phyloP scores from a whole-genome alignment of 106 monocot species.

The Alisma plantagoaquatica region DNA sequence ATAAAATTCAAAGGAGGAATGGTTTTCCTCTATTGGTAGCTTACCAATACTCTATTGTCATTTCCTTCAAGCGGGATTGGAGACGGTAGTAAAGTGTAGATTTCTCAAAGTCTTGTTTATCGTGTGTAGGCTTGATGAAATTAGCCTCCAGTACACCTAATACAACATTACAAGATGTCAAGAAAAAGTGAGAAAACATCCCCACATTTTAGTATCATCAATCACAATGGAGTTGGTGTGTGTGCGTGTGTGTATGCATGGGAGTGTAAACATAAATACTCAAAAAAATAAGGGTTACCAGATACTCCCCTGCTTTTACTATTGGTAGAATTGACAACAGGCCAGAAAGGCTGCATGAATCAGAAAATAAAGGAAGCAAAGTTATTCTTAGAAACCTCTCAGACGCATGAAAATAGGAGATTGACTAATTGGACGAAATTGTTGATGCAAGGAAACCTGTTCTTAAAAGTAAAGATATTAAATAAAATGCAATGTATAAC shows the following conservation, averaged over 20 bases:
- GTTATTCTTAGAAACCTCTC: background rate
- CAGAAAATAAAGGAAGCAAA: background rate
- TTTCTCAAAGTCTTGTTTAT: too few species aligned
- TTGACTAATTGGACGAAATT: background rate
- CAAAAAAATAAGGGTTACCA: background rate
- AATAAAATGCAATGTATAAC: background rate
- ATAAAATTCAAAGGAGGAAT: too few species aligned
- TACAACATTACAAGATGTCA: background rate
- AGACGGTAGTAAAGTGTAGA: too few species aligned
- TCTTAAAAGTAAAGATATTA: background rate
- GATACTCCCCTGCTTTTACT: too few species aligned
- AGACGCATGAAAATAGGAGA: background rate
- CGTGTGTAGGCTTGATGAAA: too few species aligned
- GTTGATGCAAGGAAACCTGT: background rate
- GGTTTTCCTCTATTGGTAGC: too few species aligned
- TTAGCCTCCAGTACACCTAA: too few species aligned
- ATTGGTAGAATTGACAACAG: too few species aligned
- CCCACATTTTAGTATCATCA: background rate
- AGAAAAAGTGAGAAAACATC: background rate
- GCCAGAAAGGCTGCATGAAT: too few species aligned
- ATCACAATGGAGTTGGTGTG: background rate
- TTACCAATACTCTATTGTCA: too few species aligned
- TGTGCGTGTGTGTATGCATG: background rate
- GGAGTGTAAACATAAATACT: background rate
- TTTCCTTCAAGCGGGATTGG: too few species aligned